Conservation (phyloP, 805 yeast species). For the Spathaspora gorwiae region DNA sequence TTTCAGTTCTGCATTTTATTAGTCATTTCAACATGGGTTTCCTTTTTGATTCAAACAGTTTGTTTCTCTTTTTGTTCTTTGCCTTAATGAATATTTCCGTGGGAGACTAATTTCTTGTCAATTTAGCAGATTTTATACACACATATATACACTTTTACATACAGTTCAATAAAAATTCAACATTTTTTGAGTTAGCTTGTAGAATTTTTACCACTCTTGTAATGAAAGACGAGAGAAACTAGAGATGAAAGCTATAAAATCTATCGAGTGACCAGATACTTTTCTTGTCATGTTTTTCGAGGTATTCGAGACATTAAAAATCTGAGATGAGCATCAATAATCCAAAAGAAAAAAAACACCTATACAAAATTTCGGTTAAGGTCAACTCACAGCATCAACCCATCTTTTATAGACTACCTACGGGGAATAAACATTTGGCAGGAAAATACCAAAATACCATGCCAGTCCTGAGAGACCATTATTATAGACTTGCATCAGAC, state of each 20-base stretch:
- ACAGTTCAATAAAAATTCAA: background rate
- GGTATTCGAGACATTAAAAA: too few species aligned
- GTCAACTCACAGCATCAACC: background rate
- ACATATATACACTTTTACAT: background rate
- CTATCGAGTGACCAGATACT: too few species aligned
- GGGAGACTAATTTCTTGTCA: background rate
- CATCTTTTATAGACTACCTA: background rate
- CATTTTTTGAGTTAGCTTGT: background rate
- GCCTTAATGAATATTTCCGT: background rate
- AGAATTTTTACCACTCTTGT: too few species aligned
- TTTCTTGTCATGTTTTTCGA: too few species aligned
- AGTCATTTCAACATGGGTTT: conserved; percentile 1
- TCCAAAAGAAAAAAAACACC: too few species aligned
- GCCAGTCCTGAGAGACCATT: conserved; percentile 68
- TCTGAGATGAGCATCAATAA: too few species aligned
- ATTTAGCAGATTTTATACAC: background rate
- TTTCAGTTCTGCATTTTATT: background rate
- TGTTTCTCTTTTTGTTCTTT: background rate
- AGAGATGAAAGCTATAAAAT: too few species aligned
- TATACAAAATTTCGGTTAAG: too few species aligned
- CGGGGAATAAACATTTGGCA: background rate
- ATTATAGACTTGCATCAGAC: conserved; percentile 74
- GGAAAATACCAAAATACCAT: conserved; percentile 13
- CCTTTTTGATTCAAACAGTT: background rate
- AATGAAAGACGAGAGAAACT: too few species aligned